Evolutionary conservation across 2,329 filamentous ascomycete species (phyloP).

Genomic region (Sporothrix inflata): DNA sequence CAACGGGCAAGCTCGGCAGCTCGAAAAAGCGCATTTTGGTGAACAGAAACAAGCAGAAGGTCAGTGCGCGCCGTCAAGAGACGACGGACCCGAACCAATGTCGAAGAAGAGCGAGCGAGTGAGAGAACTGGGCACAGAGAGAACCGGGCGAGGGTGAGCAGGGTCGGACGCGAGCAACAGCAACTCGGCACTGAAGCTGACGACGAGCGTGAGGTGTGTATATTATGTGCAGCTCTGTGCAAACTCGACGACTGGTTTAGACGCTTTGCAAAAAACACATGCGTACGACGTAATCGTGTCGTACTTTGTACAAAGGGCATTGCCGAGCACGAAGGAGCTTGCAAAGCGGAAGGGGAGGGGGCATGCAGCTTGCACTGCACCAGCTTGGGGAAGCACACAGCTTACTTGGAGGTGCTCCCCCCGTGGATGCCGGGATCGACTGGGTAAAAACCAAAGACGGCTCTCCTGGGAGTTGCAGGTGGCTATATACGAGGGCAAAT

Average conservation of each 20-base stretch:
- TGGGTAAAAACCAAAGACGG: too few species aligned
- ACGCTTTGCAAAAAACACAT: not conserved
- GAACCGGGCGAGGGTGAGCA: not conserved
- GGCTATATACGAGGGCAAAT: too few species aligned
- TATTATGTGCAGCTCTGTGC: not conserved
- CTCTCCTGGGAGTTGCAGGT: too few species aligned
- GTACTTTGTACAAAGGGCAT: slow-evolving; percentile 1
- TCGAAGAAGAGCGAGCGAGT: not conserved
- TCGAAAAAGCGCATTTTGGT: not conserved
- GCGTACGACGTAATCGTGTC: slow-evolving; percentile 12
- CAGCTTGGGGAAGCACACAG: not conserved
- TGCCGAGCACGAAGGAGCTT: not conserved
- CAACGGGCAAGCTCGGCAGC: slow-evolving; percentile 17
- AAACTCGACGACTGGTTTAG: not conserved
- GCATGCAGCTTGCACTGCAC: not conserved
- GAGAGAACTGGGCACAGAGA: not conserved
- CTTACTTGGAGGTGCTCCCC: not conserved
- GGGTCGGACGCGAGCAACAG: not conserved
- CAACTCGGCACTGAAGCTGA: slow-evolving; percentile 4
- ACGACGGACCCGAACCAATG: slow-evolving; percentile 3
- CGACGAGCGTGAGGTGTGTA: slow-evolving; percentile 1
- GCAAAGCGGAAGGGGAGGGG: not conserved
- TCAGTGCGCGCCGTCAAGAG: not conserved
- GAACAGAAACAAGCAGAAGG: slow-evolving; percentile 9
- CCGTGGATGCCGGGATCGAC: not conserved